Conservation (phyloP, 2,329 filamentous ascomycete genomes). For the Penicillium psychrosexuale region DNA sequence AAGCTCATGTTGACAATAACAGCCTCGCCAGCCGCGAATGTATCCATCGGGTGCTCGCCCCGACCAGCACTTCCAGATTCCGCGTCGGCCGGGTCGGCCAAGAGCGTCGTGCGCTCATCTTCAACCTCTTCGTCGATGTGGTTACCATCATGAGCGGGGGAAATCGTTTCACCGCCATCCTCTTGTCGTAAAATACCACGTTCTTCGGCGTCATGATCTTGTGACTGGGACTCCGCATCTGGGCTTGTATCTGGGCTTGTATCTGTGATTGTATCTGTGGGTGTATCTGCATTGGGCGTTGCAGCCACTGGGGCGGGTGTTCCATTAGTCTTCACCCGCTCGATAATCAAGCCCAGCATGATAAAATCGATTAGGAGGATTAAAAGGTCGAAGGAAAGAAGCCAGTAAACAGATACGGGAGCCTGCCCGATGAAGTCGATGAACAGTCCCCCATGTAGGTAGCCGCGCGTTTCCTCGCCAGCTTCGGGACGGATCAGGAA, state of each 20-base stretch:
- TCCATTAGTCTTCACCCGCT: conserved; percentile 49
- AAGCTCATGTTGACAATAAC: conserved; percentile 40
- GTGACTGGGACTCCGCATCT: conserved; percentile 24
- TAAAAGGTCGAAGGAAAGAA: conserved; percentile 54
- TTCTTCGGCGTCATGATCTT: conserved; percentile 61
- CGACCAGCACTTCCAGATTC: conserved; percentile 16
- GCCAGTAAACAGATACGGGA: conserved; percentile 52
- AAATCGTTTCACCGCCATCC: conserved; percentile 36
- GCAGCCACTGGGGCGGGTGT: conserved; percentile 10
- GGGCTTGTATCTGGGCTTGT: conserved; percentile 11
- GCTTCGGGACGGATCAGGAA: conserved; percentile 52
- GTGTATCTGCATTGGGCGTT: conserved; percentile 8
- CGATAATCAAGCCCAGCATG: conserved; percentile 54
- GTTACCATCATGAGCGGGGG: conserved; percentile 40
- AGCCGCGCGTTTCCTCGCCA: conserved; percentile 52
- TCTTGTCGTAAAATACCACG: conserved; percentile 48
- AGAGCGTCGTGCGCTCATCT: conserved; percentile 31
- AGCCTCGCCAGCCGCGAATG: conserved; percentile 37
- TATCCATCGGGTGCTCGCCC: conserved; percentile 38
- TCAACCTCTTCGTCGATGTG: conserved; percentile 23
- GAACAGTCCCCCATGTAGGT: conserved; percentile 60
- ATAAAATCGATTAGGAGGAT: conserved; percentile 56
- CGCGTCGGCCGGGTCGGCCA: conserved; percentile 35
- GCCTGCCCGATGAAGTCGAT: conserved; percentile 65
- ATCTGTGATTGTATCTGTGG: conserved; percentile 26